These are phyloP conservation scores for Neostapfia colusana DNA, from an alignment of 176 grass and related monocot species.

Conservation along the genomic window DNA sequence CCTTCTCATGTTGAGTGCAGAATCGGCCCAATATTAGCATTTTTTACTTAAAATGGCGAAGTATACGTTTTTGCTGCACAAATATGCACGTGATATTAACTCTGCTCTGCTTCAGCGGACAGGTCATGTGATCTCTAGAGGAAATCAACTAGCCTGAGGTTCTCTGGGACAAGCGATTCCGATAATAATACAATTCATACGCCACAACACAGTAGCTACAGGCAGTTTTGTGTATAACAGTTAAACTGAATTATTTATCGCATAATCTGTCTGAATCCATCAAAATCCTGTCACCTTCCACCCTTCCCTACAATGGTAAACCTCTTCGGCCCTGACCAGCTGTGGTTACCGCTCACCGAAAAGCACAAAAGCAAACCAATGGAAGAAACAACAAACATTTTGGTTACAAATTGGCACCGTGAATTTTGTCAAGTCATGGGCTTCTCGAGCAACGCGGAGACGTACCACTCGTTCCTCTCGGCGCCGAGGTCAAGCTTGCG, in stretches of 20 bases:
- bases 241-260: conserved; percentile 33
- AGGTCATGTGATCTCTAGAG: too few relatives aligned
- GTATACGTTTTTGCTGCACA: neutral
- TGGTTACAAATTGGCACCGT: too few relatives aligned
- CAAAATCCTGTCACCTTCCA: neutral
- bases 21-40: neutral
- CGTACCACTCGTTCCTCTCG: conserved; percentile 87
- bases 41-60: neutral
- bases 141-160: neutral
- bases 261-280: conserved; percentile 16
- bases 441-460: conserved; percentile 81
- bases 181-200: neutral
- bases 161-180: neutral
- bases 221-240: neutral
- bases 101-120: neutral
- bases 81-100: neutral
- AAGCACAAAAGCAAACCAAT: neutral
- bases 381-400: neutral
- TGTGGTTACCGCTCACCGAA: neutral
- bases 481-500: conserved; percentile 68
- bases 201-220: neutral
- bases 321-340: neutral
- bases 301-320: neutral
- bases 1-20: neutral
- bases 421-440: conserved; percentile 49